Evolutionary conservation across 1,284 basidiomycete genomes (phyloP).

Genomic region (Bondarzewia mesenterica): DNA sequence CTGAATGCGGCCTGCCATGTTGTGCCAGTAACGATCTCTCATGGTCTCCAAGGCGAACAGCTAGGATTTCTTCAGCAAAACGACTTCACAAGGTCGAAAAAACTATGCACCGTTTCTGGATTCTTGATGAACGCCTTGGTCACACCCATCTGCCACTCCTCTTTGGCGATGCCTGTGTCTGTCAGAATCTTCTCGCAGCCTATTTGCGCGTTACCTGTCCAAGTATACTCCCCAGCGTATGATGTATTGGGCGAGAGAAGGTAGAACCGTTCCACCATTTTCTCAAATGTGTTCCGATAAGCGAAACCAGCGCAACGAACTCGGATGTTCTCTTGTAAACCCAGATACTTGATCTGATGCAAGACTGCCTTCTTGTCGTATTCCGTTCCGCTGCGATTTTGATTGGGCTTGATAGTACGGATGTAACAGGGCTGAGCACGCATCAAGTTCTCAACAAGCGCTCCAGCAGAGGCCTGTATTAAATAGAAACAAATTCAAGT

Average conservation of each 20-base stretch:
- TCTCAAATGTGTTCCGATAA: conserved; percentile 96
- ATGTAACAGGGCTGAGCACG: conserved; percentile 97
- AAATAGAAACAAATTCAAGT: conserved; percentile 4
- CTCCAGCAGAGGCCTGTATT: conserved; percentile 77
- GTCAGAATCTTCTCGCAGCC: conserved; percentile 91
- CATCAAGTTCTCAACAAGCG: conserved; percentile 94
- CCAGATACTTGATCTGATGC: conserved; percentile 99
- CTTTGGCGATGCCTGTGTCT: conserved; percentile 91
- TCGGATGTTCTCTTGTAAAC: conserved; percentile 97
- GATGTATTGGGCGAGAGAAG: conserved; percentile 91
- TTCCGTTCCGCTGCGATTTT: conserved; percentile 89
- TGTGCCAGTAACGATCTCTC: conserved; percentile 99
- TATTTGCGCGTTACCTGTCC: conserved; percentile 85
- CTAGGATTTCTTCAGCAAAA: conserved; percentile 28
- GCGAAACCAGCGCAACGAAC: conserved; percentile 97
- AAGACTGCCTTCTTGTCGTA: conserved; percentile 93
- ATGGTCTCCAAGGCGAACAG: conserved; percentile 98
- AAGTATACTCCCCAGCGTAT: conserved; percentile 98
- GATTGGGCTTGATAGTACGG: conserved; percentile 98
- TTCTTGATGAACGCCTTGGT: conserved; percentile 99
- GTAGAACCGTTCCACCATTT: conserved; percentile 98
- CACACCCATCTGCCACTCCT: conserved; percentile 99
- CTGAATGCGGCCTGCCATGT: conserved; percentile 97
- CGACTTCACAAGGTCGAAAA: not conserved
- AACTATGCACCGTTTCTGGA: conserved; percentile 80